Evolutionary conservation across 805 yeast species (phyloP), one percentile per base, ranked within the genome.

Genomic region (Aciculoconidium aculeatum): DNA sequence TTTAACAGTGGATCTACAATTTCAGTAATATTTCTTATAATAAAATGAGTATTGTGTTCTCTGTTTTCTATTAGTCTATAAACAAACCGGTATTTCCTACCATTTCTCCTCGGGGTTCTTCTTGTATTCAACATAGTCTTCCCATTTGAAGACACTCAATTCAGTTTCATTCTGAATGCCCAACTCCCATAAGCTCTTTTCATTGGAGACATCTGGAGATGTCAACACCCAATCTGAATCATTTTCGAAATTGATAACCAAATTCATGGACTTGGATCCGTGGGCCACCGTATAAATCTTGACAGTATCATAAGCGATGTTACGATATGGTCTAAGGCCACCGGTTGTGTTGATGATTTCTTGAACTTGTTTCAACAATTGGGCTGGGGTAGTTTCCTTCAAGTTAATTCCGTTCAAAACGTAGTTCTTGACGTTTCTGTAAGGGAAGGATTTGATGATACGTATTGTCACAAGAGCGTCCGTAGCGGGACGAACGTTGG

Each of bases 281-380:
- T 90, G 97, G 0, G 98, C 97, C 50, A 86, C 87, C 16, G 95
- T 82, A 58, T 92, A 92, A 5, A 92, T 70, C 55, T 92, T 92
- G 33, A 90, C 53, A 0, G 88, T 66, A 49, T 90, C 83, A 39
- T 76, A 82, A 0, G 58, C 64, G 7, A 84, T 83, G 36, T 70
- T 82, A 47, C 96, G 69, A 55, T 77, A 88, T 2, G 97, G 95
- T 46, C 96, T 69, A 35, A 78, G 72, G 0, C 74, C 76, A 5
- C 92, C 86, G 9, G 75, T 67, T 4, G 80, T 70, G 34, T 59
- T 53, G 27, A 74, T 68, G 7, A 55, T 51, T 4, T 67, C 42
- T 23, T 61, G 43, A 7, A 80, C 61, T 35, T 61, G 63, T 11
- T 72, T 76, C 19, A 80, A 66, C 12, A 92, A 61, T 41, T 76